Percentiles rank a stretch among this genome's conserved stretches.
phyloP scores from a whole-genome alignment of 2,329 filamentous ascomycete species.

The Mollisia scopiformis region DNA sequence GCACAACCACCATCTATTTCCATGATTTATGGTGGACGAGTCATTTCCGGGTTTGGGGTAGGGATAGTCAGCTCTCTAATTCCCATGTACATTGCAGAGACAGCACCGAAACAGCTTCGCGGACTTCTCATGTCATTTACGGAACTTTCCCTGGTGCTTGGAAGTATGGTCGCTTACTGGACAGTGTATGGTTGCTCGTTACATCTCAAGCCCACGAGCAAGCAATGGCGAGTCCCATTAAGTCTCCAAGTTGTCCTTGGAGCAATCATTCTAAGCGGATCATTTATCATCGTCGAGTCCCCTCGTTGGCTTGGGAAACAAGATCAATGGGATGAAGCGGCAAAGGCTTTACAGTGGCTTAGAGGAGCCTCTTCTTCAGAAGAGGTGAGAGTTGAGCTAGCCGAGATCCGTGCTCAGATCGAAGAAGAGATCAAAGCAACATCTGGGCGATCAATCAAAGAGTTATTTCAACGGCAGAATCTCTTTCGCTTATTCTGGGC shows the following conservation, averaged over 20 bases:
- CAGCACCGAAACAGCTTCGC: constrained; percentile 53
- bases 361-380: constrained; percentile 40
- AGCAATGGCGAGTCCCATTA: constrained; percentile 56
- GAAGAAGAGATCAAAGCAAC: constrained; percentile 49
- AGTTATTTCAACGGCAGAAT: constrained; percentile 44
- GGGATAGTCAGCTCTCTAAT: constrained; percentile 45
- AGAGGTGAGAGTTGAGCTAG: constrained; percentile 36
- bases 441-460: constrained; percentile 49
- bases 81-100: constrained; percentile 49
- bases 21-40: constrained; percentile 22
- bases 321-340: constrained; percentile 47
- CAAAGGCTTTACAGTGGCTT: constrained; percentile 52
- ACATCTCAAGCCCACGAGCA: constrained; percentile 39
- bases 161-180: constrained; percentile 42
- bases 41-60: constrained; percentile 35
- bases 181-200: constrained; percentile 46
- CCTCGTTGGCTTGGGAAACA: constrained; percentile 50
- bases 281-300: constrained; percentile 53
- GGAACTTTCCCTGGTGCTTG: constrained; percentile 48
- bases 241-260: constrained; percentile 46
- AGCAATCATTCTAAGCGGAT: constrained; percentile 62
- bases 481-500: constrained; percentile 1
- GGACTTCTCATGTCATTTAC: constrained; percentile 47
- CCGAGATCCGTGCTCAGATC: constrained; percentile 48
- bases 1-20: constrained; percentile 17